Base-by-base conservation (phyloP, 805 yeast genomes). In the Hanseniaspora opuntiae region DNA sequence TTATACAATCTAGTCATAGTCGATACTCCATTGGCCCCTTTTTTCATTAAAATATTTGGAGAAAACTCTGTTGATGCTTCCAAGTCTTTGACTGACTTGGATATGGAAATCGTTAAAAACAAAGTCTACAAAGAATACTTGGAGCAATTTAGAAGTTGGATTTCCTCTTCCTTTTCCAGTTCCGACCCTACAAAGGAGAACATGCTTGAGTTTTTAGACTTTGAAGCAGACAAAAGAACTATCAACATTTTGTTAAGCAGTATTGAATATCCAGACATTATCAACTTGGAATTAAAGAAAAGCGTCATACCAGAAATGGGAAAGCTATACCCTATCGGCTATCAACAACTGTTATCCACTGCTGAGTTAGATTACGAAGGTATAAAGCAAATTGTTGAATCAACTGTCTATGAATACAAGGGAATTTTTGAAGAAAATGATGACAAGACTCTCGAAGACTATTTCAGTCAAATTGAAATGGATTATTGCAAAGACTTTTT, bases 1-100 rank as follows among this genome's bases (percentile, higher is more conserved):
- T 75, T 93, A 61, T 93, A 90, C 71, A 84, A 84, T 62, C 85
- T 94, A 1, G 98, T 93, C 14, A 73, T 93, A 56, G 83, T 93
- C 53, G 99, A 93, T 69, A 93, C 98, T 7, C 99, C 99, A 5
- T 76, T 93, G 65, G 97, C 98, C 0, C 95, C 96, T 40, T 93
- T 89, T 70, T 93, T 93, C 74, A 83, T 86, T 65, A 86, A 84
- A 64, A 86, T 96, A 66, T 74, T 93, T 56, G 74, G 85, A 14
- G 88, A 84, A 20, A 87, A 84, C 36, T 76, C 76, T 6, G 48
- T 51, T 30, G 88, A 86, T 60, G 50, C 56, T 30, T 42, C 46
- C 16, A 44, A 49, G 12, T 96, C 88, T 68, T 75, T 93, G 65
- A 96, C 89, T 63, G 99, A 93, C 67, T 74, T 90, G 65, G 93